Percentiles rank a stretch among this genome's conserved stretches.
These are phyloP conservation scores for Aureobasidium sp. DNA, from an alignment of 2,329 filamentous ascomycete genomes.

Conservation along the genomic window DNA sequence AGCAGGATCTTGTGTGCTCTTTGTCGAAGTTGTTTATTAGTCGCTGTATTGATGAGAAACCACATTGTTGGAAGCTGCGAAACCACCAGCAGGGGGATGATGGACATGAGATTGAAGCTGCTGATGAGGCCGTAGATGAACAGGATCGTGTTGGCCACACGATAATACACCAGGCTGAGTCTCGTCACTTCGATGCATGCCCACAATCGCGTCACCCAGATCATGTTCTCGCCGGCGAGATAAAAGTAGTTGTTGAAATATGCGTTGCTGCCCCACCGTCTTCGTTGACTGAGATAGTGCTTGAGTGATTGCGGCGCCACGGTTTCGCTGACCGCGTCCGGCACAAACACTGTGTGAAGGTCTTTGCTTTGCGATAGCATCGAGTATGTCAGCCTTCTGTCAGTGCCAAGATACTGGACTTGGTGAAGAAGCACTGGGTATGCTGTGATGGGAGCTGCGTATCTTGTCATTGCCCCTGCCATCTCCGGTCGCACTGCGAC, in stretches of 20 bases:
- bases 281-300: conserved; percentile 31
- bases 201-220: conserved; percentile 30
- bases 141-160: conserved; percentile 29
- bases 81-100: conserved; percentile 21
- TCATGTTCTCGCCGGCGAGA: conserved; percentile 31
- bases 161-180: conserved; percentile 31
- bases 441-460: conserved; percentile 23
- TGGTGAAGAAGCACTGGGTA: conserved; percentile 23
- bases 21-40: conserved; percentile 20
- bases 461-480: conserved; percentile 23
- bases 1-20: conserved; percentile 22
- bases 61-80: conserved; percentile 22
- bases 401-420: conserved; percentile 24
- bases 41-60: conserved; percentile 20
- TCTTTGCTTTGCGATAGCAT: conserved; percentile 22
- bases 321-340: conserved; percentile 30
- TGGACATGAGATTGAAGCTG: conserved; percentile 19
- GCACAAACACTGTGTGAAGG: conserved; percentile 28
- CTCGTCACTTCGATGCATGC: conserved; percentile 29
- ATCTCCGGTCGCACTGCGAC: conserved; percentile 23
- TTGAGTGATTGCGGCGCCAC: conserved; percentile 31
- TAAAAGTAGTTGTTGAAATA: conserved; percentile 36
- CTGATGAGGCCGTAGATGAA: conserved; percentile 25
- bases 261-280: conserved; percentile 32
- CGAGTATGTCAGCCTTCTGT: conserved; percentile 23